Evolutionary conservation across 148 eudicot genomes (phyloP).

Genomic region (Arbutus unedo): DNA sequence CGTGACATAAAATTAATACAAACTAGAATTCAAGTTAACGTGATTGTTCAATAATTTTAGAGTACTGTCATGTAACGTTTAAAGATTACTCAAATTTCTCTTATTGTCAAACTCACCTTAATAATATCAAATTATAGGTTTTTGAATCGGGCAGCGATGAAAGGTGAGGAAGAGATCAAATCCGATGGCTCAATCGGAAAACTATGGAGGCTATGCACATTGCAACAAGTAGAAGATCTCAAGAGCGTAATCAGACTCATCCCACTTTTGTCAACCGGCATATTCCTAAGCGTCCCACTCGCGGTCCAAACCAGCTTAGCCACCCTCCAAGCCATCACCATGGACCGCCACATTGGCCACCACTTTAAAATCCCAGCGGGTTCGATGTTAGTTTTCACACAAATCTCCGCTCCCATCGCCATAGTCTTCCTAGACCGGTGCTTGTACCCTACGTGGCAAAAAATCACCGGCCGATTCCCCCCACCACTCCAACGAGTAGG

Average conservation of each 20-base stretch:
- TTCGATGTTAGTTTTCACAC: constrained; percentile 22
- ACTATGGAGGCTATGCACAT: constrained; percentile 31
- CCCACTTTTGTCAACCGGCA: constrained; percentile 57
- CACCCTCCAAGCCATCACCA: constrained; percentile 45
- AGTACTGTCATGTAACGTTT: too few species aligned
- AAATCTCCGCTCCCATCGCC: constrained; percentile 11
- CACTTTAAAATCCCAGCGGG: constrained; percentile 32
- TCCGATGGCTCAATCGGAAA: constrained; percentile 18
- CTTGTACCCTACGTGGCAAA: constrained; percentile 23
- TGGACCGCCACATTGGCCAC: constrained; percentile 27
- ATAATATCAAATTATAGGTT: constrained; percentile 11
- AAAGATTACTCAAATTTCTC: not conserved
- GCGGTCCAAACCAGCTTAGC: constrained; percentile 41
- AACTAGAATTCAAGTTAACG: too few species aligned
- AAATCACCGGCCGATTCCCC: not conserved
- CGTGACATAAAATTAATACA: too few species aligned
- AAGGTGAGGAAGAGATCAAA: constrained; percentile 14
- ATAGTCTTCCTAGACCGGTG: constrained; percentile 16
- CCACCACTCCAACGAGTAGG: constrained; percentile 31
- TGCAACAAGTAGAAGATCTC: constrained; percentile 44
- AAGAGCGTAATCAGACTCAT: constrained; percentile 43
- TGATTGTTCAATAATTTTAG: too few species aligned
- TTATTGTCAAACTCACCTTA: not conserved
- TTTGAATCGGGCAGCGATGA: constrained; percentile 32
- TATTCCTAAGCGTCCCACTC: constrained; percentile 41